Percentiles rank a stretch among this genome's conserved stretches.
These are phyloP conservation scores for Epipyxis sp. DNA, from an alignment of 108 stramenopile genomes.

Conservation along the genomic window DNA sequence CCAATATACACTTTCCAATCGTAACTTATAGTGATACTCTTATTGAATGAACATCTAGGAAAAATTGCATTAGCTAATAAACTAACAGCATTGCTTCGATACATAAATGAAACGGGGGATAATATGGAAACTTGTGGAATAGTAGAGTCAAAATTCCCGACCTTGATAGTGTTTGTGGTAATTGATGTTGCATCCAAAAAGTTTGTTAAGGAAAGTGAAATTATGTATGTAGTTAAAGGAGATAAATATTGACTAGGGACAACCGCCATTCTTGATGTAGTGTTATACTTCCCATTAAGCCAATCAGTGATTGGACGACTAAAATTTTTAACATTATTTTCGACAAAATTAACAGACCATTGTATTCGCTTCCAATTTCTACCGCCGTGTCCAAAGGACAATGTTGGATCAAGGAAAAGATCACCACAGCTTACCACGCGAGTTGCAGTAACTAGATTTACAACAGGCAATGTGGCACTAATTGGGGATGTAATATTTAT, in stretches of 20 bases:
- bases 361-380: neutral
- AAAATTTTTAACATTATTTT: neutral
- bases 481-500: neutral
- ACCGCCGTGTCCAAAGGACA: neutral
- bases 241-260: neutral
- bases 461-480: neutral
- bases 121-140: neutral
- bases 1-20: neutral
- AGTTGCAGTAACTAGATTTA: neutral
- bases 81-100: neutral
- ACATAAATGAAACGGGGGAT: neutral
- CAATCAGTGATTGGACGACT: neutral
- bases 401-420: conserved; percentile 5
- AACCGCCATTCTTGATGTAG: neutral
- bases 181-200: conserved; percentile 3
- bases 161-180: conserved; percentile 5
- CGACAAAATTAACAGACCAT: neutral
- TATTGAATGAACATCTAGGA: neutral
- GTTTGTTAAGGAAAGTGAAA: neutral
- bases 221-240: neutral
- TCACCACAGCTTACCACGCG: neutral
- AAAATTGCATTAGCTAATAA: neutral
- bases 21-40: neutral
- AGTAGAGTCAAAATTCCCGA: neutral
- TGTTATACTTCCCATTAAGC: conserved; percentile 5